These are phyloP conservation scores for Bifiguratus adelaidae DNA, from an alignment of 192 early-diverging fungal genomes.

Conservation along the genomic window DNA sequence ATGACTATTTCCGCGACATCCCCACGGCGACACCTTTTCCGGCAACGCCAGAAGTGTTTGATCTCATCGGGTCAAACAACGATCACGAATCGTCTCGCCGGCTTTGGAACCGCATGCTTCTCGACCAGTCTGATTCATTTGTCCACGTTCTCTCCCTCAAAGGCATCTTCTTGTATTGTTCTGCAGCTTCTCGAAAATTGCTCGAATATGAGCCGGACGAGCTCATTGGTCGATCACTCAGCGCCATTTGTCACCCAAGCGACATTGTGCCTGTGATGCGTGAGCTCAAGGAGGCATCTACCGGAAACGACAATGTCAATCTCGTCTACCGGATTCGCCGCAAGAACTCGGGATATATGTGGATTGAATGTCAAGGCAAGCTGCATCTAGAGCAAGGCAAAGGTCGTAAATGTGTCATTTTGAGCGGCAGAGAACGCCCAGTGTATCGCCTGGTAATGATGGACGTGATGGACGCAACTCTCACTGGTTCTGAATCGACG, in stretches of 20 bases:
- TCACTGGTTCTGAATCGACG: no score
- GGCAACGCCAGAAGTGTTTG: constrained; percentile 20
- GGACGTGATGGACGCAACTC: not conserved
- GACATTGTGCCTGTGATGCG: constrained; percentile 57
- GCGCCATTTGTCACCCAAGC: constrained; percentile 50
- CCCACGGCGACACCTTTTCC: constrained; percentile 17
- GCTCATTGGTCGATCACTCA: constrained; percentile 43
- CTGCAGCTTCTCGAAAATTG: constrained; percentile 22
- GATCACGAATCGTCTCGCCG: constrained; percentile 16
- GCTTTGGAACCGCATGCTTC: constrained; percentile 27
- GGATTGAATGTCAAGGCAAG: constrained; percentile 54
- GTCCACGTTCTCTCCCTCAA: constrained; percentile 57
- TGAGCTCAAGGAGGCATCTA: constrained; percentile 40
- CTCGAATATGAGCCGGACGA: constrained; percentile 45
- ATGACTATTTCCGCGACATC: constrained; percentile 26
- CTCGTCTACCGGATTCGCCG: constrained; percentile 49
- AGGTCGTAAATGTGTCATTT: constrained; percentile 55
- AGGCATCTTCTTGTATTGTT: constrained; percentile 56
- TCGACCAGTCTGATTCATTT: constrained; percentile 47
- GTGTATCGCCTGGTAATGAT: constrained; percentile 21
- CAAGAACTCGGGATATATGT: constrained; percentile 47
- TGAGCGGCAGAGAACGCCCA: constrained; percentile 41
- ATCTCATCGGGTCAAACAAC: constrained; percentile 19
- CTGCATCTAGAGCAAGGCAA: constrained; percentile 52
- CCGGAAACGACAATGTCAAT: constrained; percentile 31